Percentiles rank a stretch among this genome's conserved stretches.
Evolutionary conservation across 768 basidiomycete species (phyloP).

Genomic region (Harrya chromipes): DNA sequence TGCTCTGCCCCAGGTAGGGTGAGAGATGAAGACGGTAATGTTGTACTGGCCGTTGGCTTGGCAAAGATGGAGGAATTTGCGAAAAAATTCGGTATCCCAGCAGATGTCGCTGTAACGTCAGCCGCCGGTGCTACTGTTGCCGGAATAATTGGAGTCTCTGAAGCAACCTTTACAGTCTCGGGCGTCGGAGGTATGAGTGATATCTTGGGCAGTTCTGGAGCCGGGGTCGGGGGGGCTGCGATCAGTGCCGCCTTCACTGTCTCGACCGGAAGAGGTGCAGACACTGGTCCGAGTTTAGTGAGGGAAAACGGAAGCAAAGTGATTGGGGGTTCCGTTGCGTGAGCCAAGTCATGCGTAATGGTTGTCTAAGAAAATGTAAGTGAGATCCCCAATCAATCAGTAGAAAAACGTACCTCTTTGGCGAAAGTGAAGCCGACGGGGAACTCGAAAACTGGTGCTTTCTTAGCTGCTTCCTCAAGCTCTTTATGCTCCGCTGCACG

Average conservation of each 20-base stretch:
- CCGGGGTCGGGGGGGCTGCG: constrained; percentile 10
- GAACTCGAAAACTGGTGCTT: constrained; percentile 54
- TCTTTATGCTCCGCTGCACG: constrained; percentile 42
- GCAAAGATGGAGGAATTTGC: constrained; percentile 46
- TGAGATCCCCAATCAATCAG: neutral
- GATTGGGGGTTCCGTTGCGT: constrained; percentile 67
- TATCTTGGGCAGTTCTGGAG: constrained; percentile 20
- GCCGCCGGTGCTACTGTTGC: constrained; percentile 7
- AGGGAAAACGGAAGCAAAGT: constrained; percentile 63
- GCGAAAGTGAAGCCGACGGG: constrained; percentile 67
- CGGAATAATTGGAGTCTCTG: constrained; percentile 6
- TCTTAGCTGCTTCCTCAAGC: constrained; percentile 55
- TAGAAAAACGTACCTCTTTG: constrained; percentile 45
- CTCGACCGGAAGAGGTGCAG: constrained; percentile 15
- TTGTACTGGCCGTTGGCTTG: constrained; percentile 30
- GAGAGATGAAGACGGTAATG: constrained; percentile 24
- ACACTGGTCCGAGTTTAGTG: constrained; percentile 31
- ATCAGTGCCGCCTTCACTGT: constrained; percentile 13
- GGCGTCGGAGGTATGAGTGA: constrained; percentile 26
- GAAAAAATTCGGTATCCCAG: constrained; percentile 63
- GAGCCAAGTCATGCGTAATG: constrained; percentile 38
- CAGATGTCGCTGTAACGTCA: constrained; percentile 5
- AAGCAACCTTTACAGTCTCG: constrained; percentile 15
- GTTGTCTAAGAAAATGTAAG: constrained; percentile 27
- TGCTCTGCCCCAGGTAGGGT: constrained; percentile 10